Base-by-base conservation (phyloP, 345 rosid genomes). In the Corchorus capsularis region DNA sequence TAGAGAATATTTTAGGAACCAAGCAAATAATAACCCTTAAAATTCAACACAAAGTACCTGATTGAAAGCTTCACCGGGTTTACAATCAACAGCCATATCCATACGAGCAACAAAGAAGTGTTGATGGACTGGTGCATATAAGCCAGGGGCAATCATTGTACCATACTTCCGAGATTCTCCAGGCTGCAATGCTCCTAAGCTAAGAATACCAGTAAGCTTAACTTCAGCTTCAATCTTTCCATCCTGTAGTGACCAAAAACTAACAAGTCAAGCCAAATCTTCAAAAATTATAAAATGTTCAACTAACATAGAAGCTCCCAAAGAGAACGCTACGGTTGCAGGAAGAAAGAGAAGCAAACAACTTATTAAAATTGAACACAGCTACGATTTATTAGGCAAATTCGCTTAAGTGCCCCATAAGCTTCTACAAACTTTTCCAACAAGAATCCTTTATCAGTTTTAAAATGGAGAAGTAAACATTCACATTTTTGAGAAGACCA, bases 71-170 rank as follows among this genome's bases (percentile, higher is more conserved):
- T 91, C 96, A 6, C 92, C 94, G 19, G 92, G 89, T 78, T 78
- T 88, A 80, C 94, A 91, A 76, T 91, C 93, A 71, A 89, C 90
- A 2, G 91, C 92, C 92, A 89, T 89, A 83, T 91, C 87, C 94
- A 89, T 85, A 60, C 92, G 92, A 76, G 94, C 87, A 27, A 91
- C 94, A 79, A 89, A 91, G 65, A 91, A 88, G 82, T 91, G 96
- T 78, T 91, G 96, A 83, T 91, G 96, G 60, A 91, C 92, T 5
- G 92, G 92, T 47, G 94, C 94, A 72, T 91, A 89, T 37, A 91
- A 81, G 34, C 96, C 94, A 13, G 96, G 92, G 50, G 96, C 94
- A 69, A 89, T 89, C 60, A 82, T 86, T 50, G 94, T 91, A 10
- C 94, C 94, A 79, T 91, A 91, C 77, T 88, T 91, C 61, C 94